Evolutionary conservation across 306 rosid species (phyloP), one percentile per base, ranked within the genome.

Genomic region (Purshia tridentata): DNA sequence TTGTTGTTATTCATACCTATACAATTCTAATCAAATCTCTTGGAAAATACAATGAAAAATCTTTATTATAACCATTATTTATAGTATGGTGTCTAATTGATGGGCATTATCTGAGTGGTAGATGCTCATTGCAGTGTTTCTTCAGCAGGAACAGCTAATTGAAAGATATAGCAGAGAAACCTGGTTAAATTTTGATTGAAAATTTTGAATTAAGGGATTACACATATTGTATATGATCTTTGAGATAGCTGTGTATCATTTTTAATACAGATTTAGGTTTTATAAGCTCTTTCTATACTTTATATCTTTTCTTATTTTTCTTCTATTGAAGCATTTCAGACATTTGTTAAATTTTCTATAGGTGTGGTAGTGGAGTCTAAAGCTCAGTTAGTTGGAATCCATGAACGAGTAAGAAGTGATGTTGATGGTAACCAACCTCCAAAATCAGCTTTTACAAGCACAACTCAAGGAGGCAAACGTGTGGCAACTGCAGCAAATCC

Each of bases 391-490:
- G 92, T 85, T 75, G 98, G 98, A 79, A 94, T 94, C 79, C 98
- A 91, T 70, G 98, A 94, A 52, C 94, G 97, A 52, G 98, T 94
- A 74, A 91, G 98, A 85, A 94, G 91, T 80, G 98, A 93, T 47
- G 70, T 86, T 54, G 85, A 78, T 67, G 90, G 87, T 78, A 80
- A 85, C 52, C 89, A 86, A 81, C 86, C 89, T 69, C 89, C 88
- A 51, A 60, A 70, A 44, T n/a, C 91, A 76, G 80, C 86, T 56
- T 67, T 76, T 59, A 44, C 75, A 9, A 84, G 67, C 74, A 45
- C 85, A 58, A 61, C 83, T 45, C 85, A 74, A 79, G 88, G 82
- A 76, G 86, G 56, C 87, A 91, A 89, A 80, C 90, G 81, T 40
- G 75, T 80, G 42, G 84, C 87, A 62, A 81, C 91, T 67, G 97